Percentiles rank a stretch among this genome's conserved stretches.
phyloP scores from a whole-genome alignment of 768 basidiomycete species.

The Infundibulicybe gibba region DNA sequence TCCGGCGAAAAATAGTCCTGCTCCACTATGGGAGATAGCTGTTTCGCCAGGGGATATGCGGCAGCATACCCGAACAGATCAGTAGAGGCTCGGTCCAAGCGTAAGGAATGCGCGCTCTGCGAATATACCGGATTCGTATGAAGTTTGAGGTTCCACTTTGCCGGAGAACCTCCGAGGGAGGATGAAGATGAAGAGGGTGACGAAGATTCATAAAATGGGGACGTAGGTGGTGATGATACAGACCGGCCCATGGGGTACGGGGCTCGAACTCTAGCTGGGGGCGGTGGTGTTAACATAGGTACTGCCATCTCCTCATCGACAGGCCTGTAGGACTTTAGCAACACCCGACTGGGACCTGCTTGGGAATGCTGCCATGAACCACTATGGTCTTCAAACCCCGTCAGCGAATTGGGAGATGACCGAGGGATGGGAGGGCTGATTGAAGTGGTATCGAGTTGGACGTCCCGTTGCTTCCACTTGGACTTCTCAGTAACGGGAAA shows the following conservation, averaged over 20 bases:
- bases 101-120: constrained; percentile 40
- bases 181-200: constrained; percentile 17
- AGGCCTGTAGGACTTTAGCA: constrained; percentile 19
- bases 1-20: constrained; percentile 59
- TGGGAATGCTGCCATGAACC: background rate
- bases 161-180: constrained; percentile 13
- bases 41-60: constrained; percentile 39
- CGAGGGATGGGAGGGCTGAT: constrained; percentile 32
- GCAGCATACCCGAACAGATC: constrained; percentile 33
- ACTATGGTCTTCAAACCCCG: constrained; percentile 21
- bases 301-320: constrained; percentile 1
- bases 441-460: constrained; percentile 5
- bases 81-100: constrained; percentile 27
- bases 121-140: constrained; percentile 21
- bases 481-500: constrained; percentile 21
- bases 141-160: constrained; percentile 26
- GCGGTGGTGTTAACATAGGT: constrained; percentile 9
- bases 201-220: constrained; percentile 14
- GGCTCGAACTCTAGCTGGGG: constrained; percentile 16
- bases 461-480: constrained; percentile 13
- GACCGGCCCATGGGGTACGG: constrained; percentile 17
- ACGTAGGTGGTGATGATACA: constrained; percentile 22
- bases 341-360: constrained; percentile 6
- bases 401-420: constrained; percentile 25
- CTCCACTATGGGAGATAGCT: constrained; percentile 65